These are phyloP conservation scores for Talaromyces sp. DNA, from an alignment of 2,329 filamentous ascomycete genomes.

Conservation along the genomic window DNA sequence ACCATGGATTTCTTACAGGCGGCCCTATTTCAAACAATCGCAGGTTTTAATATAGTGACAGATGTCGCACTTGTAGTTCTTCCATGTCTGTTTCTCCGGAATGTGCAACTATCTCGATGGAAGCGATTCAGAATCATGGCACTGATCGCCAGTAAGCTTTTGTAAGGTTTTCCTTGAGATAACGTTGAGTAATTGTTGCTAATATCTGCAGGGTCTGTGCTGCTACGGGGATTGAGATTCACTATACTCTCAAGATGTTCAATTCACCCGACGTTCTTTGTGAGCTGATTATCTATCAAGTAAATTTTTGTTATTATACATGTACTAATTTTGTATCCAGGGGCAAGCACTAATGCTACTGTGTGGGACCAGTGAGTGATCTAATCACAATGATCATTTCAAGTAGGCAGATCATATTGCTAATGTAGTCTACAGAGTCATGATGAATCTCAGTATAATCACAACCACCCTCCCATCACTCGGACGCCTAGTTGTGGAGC, in stretches of 20 bases:
- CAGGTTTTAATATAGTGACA: conserved; percentile 19
- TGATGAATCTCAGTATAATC: conserved; percentile 22
- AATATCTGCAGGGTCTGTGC: neutral
- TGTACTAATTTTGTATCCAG: neutral
- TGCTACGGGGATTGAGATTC: conserved; percentile 11
- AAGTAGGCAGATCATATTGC: neutral
- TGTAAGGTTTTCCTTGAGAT: conserved; percentile 9
- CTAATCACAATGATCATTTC: neutral
- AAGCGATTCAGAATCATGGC: conserved; percentile 22
- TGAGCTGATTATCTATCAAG: conserved; percentile 1
- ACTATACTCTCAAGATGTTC: conserved; percentile 10
- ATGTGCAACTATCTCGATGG: conserved; percentile 19
- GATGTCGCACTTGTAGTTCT: conserved; percentile 18
- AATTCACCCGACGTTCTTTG: conserved; percentile 12
- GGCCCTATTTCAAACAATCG: conserved; percentile 18
- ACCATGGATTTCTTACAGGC: conserved; percentile 2
- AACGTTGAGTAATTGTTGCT: neutral
- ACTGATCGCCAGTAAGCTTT: conserved; percentile 17
- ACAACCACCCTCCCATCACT: conserved; percentile 19
- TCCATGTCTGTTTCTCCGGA: conserved; percentile 19
- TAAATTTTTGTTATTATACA: too few relatives aligned
- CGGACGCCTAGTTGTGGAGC: conserved; percentile 19
- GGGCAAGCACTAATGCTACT: conserved; percentile 15
- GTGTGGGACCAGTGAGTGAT: conserved; percentile 23
- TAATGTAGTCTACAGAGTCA: conserved; percentile 3